Evolutionary conservation across 1,284 basidiomycete species (phyloP), one percentile per base, ranked within the genome.

Genomic region (Cutaneotrichosporon mucoides): DNA sequence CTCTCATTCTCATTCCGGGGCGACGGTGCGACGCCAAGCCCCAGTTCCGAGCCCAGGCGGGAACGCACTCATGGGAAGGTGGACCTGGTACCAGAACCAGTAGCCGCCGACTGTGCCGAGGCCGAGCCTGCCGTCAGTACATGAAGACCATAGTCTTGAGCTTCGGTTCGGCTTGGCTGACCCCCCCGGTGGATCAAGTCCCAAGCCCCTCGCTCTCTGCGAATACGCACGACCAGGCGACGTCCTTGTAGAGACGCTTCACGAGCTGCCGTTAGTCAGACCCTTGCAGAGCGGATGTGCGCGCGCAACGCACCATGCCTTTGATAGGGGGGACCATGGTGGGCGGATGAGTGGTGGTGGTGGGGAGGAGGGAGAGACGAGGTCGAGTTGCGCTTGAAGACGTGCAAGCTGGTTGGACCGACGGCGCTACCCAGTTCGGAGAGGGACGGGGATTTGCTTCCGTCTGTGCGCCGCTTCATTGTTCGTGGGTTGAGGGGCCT

Each of bases 21-120:
- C 24, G 24, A 24, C 24, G 24, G 24, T 24, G 24, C 24, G 24
- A 24, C 24, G 24, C 24, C 24, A 24, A 24, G 24, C 24, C 24
- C 24, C 24, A 24, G 24, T 24, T 24, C 24, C 11, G 24, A 24
- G 24, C 24, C 24, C 24, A 24, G 24, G 24, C 24, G 24, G 24
- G 24, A 38, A 64, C 62, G 59, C 36, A 64, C 62, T 59, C 54
- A 54, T 57, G 44, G 59, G 56, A 53, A 64, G 8, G 59, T 61
- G 56, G 59, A 59, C 48, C 13, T 13, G 35, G 62, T 64, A 64
- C 62, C 62, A 64, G 62, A 61, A 64, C 24, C 15, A 61, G 59
- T 61, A 64, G 54, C 59, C 62, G 44, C 46, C 57, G 35, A 44
- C 10, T 50, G 44, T 54, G 38, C 62, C 62, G 55, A 51, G 53